These are phyloP conservation scores for Diacronema lutheri DNA, from an alignment of 78 protist species.

Conservation along the genomic window DNA sequence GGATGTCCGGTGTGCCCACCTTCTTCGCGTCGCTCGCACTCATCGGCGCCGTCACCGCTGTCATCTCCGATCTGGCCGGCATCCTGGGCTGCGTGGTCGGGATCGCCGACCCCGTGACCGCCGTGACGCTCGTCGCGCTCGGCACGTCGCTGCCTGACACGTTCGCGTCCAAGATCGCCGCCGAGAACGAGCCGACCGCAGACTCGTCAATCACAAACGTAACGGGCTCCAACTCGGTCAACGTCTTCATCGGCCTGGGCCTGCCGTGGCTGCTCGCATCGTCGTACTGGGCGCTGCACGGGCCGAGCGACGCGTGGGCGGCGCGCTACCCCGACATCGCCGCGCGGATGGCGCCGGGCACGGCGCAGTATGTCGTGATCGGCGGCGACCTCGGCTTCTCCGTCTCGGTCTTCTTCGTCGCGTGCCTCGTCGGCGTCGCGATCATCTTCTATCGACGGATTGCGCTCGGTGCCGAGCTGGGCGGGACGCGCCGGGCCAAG, in stretches of 20 bases:
- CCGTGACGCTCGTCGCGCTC: slow-evolving; percentile 49
- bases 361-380: too few species aligned
- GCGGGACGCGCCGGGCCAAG: background rate
- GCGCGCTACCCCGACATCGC: background rate
- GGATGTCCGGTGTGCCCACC: background rate
- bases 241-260: slow-evolving; percentile 47
- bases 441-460: background rate
- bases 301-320: background rate
- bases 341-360: background rate
- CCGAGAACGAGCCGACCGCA: background rate
- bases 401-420: background rate
- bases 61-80: slow-evolving; percentile 11
- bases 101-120: slow-evolving; percentile 10
- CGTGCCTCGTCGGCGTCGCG: background rate
- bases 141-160: slow-evolving; percentile 60
- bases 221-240: slow-evolving; percentile 44
- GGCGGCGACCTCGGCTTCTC: too few species aligned
- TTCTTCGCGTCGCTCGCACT: background rate
- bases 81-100: slow-evolving; percentile 31
- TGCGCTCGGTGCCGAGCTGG: slow-evolving; percentile 33
- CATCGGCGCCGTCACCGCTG: slow-evolving; percentile 15
- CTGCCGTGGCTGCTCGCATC: slow-evolving; percentile 43
- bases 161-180: slow-evolving; percentile 38
- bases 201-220: slow-evolving; percentile 45
- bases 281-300: slow-evolving; percentile 10